These are phyloP conservation scores for Zygotorulaspora florentina DNA, from an alignment of 805 yeast species.

Conservation along the genomic window DNA sequence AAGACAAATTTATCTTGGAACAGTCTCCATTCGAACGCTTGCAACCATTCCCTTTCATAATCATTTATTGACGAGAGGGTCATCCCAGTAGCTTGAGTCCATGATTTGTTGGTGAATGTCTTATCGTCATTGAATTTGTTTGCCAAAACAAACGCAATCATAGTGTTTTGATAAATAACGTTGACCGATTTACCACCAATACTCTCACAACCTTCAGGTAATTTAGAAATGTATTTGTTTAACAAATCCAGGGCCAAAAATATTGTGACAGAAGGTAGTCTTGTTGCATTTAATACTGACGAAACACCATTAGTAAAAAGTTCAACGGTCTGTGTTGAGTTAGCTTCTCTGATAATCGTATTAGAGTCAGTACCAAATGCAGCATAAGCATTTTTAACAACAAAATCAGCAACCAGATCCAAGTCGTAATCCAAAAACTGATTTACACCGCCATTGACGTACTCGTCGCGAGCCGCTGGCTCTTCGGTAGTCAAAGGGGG, in stretches of 20 bases:
- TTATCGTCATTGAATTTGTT: constrained; percentile 95
- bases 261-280: constrained; percentile 80
- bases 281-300: constrained; percentile 76
- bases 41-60: constrained; percentile 69
- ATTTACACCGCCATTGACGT: constrained; percentile 65
- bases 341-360: constrained; percentile 17
- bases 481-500: constrained; percentile 14
- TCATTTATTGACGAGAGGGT: constrained; percentile 54
- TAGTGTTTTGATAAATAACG: constrained; percentile 50
- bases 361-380: constrained; percentile 48
- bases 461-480: constrained; percentile 14
- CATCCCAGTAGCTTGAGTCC: constrained; percentile 95
- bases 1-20: constrained; percentile 35
- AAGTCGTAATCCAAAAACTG: constrained; percentile 77
- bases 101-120: constrained; percentile 89
- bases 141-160: constrained; percentile 72
- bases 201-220: constrained; percentile 33
- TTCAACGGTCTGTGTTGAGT: constrained; percentile 20
- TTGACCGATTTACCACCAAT: constrained; percentile 35
- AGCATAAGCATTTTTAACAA: constrained; percentile 69
- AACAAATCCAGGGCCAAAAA: constrained; percentile 75
- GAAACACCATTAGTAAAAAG: constrained; percentile 55
- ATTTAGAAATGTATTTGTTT: constrained; percentile 52
- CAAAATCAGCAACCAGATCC: constrained; percentile 71
- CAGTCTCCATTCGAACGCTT: constrained; percentile 55